Percentiles rank a stretch among this genome's conserved stretches.
Evolutionary conservation across 176 grass and related monocot species (phyloP).

Genomic region (Zoysia japonica): DNA sequence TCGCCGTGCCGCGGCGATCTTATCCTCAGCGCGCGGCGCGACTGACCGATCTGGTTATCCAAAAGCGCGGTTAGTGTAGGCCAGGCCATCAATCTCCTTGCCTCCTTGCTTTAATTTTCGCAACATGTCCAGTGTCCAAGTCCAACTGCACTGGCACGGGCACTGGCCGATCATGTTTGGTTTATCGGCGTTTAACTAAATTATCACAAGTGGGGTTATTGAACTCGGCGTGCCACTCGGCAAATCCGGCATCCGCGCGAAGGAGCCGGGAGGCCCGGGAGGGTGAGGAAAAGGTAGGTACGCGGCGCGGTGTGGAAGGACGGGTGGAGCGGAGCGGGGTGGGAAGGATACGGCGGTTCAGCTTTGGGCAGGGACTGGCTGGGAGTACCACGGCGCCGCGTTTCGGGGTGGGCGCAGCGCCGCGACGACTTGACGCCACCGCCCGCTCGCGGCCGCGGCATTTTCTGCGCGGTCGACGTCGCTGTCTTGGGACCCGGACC

Average conservation of each 20-base stretch:
- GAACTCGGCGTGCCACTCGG: not conserved
- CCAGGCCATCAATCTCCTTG: not conserved
- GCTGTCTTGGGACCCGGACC: conserved; percentile 10
- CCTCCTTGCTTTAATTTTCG: conserved; percentile 14
- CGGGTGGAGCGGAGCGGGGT: not conserved
- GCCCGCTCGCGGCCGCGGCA: not conserved
- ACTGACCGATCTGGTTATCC: conserved; percentile 7
- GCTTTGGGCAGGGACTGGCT: conserved; percentile 3
- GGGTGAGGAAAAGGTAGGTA: not conserved
- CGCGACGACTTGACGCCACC: conserved; percentile 19
- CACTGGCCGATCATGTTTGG: not conserved
- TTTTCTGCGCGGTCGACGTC: conserved; percentile 29
- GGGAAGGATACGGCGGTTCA: conserved; percentile 32
- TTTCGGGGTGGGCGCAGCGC: not conserved
- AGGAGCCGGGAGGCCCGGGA: too few species aligned
- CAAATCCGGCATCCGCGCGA: not conserved
- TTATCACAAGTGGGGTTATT: conserved; percentile 29
- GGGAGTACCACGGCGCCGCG: too few species aligned
- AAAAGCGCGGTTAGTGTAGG: conserved; percentile 38
- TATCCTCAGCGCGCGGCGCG: conserved; percentile 1
- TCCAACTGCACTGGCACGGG: not conserved
- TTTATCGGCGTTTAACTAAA: not conserved
- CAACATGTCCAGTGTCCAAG: not conserved
- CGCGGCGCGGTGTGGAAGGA: not conserved
- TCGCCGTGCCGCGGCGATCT: conserved; percentile 17